Conservation (phyloP, 108 stramenopile genomes). For the Schizochytrium sp. region DNA sequence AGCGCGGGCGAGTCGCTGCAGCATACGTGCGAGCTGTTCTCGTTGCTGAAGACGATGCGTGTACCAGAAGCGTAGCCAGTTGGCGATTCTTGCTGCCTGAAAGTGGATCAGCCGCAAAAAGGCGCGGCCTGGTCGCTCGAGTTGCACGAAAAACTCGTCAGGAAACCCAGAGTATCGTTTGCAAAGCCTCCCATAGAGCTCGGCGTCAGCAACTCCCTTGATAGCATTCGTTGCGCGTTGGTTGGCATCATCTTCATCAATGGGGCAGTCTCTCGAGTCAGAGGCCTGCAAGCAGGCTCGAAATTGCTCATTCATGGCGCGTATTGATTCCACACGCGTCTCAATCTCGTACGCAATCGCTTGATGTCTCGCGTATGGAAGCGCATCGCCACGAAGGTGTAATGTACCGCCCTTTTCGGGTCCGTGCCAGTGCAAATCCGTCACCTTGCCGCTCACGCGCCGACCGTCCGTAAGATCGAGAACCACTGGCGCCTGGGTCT, state of each 20-base stretch:
- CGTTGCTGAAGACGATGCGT: too few species aligned
- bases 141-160: neutral
- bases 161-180: neutral
- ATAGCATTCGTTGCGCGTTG: too few species aligned
- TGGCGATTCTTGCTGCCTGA: neutral
- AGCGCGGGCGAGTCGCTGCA: too few species aligned
- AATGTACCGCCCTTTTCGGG: neutral
- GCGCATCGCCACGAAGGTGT: too few species aligned
- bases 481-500: neutral
- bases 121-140: neutral
- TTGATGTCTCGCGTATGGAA: neutral
- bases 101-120: neutral
- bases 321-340: neutral
- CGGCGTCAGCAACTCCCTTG: too few species aligned
- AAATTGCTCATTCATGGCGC: neutral
- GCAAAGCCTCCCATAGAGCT: neutral
- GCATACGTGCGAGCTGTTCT: too few species aligned
- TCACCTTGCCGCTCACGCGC: neutral
- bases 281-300: neutral
- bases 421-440: neutral
- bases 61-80: neutral
- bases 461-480: too few species aligned
- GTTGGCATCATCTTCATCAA: too few species aligned
- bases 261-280: neutral
- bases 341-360: neutral